Percentiles rank a stretch among this genome's conserved stretches.
These are phyloP conservation scores for Fraxinus velutina DNA, from an alignment of 305 asterid genomes.

Conservation along the genomic window DNA sequence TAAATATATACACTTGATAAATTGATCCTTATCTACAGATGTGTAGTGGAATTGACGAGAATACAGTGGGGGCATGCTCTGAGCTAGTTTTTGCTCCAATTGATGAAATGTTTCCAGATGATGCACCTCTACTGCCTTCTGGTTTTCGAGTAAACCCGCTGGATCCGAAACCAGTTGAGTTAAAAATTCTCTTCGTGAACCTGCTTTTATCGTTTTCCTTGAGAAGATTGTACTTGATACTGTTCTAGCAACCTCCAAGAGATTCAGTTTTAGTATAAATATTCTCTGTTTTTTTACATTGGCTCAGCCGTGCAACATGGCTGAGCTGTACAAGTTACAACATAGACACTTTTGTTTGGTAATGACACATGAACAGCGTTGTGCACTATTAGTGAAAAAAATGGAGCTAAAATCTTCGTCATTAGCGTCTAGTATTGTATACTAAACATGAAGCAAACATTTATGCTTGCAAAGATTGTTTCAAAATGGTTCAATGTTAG, in stretches of 20 bases:
- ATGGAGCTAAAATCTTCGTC: neutral
- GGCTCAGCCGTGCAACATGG: neutral
- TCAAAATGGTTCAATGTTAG: neutral
- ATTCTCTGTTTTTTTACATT: too few species aligned
- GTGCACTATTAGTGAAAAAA: neutral
- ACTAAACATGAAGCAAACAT: neutral
- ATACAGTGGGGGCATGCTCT: conserved; percentile 71
- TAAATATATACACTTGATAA: neutral
- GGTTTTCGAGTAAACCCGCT: conserved; percentile 85
- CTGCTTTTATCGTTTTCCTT: neutral
- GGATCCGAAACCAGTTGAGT: conserved; percentile 78
- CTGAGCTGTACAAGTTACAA: neutral
- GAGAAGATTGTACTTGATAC: neutral
- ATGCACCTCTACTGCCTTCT: conserved; percentile 74
- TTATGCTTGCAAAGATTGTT: neutral
- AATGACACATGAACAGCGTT: neutral
- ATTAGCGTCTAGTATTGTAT: neutral
- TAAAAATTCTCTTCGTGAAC: neutral
- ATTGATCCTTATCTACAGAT: conserved; percentile 39
- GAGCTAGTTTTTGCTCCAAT: conserved; percentile 90
- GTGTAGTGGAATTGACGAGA: conserved; percentile 87
- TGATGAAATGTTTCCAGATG: conserved; percentile 86
- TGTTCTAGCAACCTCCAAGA: neutral
- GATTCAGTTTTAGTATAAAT: neutral
- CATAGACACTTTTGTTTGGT: neutral